Conservation (phyloP, 1,284 basidiomycete genomes). For the Sanghuangporus weigelae region DNA sequence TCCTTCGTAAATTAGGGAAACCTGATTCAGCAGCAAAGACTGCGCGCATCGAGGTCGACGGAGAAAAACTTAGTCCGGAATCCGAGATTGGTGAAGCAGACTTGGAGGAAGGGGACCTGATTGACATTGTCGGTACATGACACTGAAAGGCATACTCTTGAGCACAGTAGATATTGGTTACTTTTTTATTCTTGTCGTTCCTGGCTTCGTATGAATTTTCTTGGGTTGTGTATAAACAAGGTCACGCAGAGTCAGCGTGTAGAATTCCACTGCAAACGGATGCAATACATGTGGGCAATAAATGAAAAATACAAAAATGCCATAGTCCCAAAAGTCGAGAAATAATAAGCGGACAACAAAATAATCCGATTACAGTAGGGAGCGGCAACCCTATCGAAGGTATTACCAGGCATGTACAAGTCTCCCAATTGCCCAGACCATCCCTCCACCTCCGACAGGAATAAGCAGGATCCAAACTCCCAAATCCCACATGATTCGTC, state of each 20-base stretch:
- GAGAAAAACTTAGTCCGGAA: constrained; percentile 55
- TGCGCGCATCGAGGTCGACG: constrained; percentile 58
- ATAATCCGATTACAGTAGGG: neutral
- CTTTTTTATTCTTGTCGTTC: neutral
- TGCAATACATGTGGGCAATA: neutral
- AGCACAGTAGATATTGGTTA: neutral
- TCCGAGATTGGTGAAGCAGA: constrained; percentile 58
- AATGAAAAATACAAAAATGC: neutral
- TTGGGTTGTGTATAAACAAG: neutral
- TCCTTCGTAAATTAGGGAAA: constrained; percentile 45
- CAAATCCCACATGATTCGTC: constrained; percentile 66
- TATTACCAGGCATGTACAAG: constrained; percentile 26
- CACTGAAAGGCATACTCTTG: neutral
- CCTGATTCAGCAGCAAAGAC: constrained; percentile 26
- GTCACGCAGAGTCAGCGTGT: neutral
- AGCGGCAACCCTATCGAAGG: neutral
- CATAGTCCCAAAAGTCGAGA: neutral
- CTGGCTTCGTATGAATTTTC: neutral
- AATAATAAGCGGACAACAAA: neutral
- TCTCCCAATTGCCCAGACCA: constrained; percentile 49
- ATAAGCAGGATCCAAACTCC: constrained; percentile 60
- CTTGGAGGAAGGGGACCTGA: constrained; percentile 70
- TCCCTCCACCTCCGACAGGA: constrained; percentile 45
- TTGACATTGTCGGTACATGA: constrained; percentile 65
- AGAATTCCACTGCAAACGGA: neutral